Base-by-base conservation (phyloP, 192 early-diverging fungal genomes). In the Dissophora globulifera region DNA sequence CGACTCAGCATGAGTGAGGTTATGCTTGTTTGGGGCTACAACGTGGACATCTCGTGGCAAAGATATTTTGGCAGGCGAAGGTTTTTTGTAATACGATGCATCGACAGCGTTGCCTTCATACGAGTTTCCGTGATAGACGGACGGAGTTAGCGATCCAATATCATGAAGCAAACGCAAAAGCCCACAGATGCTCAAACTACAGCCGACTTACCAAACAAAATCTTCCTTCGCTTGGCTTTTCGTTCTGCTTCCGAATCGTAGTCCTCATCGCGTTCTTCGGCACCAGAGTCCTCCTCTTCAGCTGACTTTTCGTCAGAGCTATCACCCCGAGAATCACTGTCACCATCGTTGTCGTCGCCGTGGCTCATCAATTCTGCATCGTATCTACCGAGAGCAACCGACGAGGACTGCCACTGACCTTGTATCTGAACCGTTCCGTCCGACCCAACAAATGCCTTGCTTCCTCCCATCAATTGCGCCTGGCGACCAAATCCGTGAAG, bases 201-300 rank as follows among this genome's bases (percentile, higher is more conserved):
- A 32, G 35, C n/a, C n/a, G 13, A 50, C 67, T 40, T 67, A 76
- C 72, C 72, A 50, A 76, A 76, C 0, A 76, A 25, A 10, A 67
- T 22, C 52, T 76, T 76, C 58, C 72, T 76, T 46, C 72, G 72
- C 58, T 76, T 76, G 3, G 64, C 64, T 25, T 62, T 66, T 16
- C 64, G 43, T 20, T 62, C 62, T 5, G 64, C 72, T 8, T 76
- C 72, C 25, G 72, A 55, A 25, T 76, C 72, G 19, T 67, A 43
- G 29, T 67, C 72, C 13, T 67, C 47, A 19, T 41, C 26, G 11
- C n/a, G 43, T 4, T 43, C 33, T 38, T 56, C 43, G 9, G n/a
- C 5, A 12, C 43, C n/a, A n/a, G 43, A 45, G 17, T 45, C n/a
- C 12, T 22, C 27, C 0, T 41, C 35, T 11, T 48, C 41, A 7